A percentile compares a stretch with the other conserved stretches of the same genome.
phyloP scores from a whole-genome alignment of 2,329 filamentous ascomycete genomes.

The Penicillium brevicompactum region DNA sequence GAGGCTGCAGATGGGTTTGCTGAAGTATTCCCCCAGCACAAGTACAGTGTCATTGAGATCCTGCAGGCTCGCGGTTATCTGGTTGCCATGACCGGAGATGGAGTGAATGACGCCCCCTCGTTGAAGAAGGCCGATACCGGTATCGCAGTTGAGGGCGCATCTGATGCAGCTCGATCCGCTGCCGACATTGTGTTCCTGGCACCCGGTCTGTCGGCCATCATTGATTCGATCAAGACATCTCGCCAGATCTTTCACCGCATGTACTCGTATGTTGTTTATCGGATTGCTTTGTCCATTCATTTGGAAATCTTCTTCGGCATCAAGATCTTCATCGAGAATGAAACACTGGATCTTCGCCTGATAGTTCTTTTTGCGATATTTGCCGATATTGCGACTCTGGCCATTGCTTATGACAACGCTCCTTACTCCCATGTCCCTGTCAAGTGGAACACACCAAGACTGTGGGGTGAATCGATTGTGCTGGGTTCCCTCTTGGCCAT shows the following conservation, averaged over 20 bases:
- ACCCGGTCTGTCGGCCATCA: conserved; percentile 87
- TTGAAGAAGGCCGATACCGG: conserved; percentile 95
- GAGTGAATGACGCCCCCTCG: conserved; percentile 91
- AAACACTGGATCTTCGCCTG: conserved; percentile 79
- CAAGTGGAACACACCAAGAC: conserved; percentile 93
- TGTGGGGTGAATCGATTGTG: conserved; percentile 89
- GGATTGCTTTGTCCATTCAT: conserved; percentile 88
- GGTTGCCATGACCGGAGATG: conserved; percentile 94
- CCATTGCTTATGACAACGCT: conserved; percentile 91
- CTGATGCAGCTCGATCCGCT: conserved; percentile 85
- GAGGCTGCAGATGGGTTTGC: conserved; percentile 94
- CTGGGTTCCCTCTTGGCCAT: conserved; percentile 78
- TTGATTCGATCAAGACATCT: conserved; percentile 88
- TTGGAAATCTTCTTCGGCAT: conserved; percentile 89
- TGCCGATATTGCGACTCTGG: conserved; percentile 86
- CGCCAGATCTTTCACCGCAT: conserved; percentile 96
- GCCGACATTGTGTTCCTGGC: conserved; percentile 94
- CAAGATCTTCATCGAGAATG: conserved; percentile 87
- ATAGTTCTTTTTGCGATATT: conserved; percentile 96
- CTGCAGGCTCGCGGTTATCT: conserved; percentile 91
- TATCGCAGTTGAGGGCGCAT: conserved; percentile 91
- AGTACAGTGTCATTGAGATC: conserved; percentile 92
- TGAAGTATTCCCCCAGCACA: conserved; percentile 93
- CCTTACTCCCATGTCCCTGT: conserved; percentile 83
- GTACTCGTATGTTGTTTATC: conserved; percentile 95